A percentile compares a stretch with the other conserved stretches of the same genome.
phyloP scores from a whole-genome alignment of 768 basidiomycete genomes.

The Pulveroboletus ravenelii region DNA sequence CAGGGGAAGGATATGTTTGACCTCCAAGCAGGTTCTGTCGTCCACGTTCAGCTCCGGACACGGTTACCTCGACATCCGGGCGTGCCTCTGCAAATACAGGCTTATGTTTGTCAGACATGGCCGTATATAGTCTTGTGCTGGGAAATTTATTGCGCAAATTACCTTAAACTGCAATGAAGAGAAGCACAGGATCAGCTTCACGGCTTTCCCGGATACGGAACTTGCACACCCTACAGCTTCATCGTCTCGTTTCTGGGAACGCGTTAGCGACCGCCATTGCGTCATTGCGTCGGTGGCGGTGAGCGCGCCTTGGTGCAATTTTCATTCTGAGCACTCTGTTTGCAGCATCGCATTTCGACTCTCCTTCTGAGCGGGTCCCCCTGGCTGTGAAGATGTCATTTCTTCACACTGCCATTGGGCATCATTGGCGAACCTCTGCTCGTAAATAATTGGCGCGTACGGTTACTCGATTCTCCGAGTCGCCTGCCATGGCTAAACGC shows the following conservation, averaged over 20 bases:
- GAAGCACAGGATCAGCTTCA: constrained; percentile 24
- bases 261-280: constrained; percentile 12
- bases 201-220: constrained; percentile 19
- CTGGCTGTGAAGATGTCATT: constrained; percentile 32
- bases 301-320: constrained; percentile 19
- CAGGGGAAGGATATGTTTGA: constrained; percentile 7
- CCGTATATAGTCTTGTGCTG: neutral
- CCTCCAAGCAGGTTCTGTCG: constrained; percentile 1
- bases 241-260: constrained; percentile 6
- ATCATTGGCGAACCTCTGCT: constrained; percentile 18
- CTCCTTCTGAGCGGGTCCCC: constrained; percentile 21
- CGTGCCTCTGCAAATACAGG: neutral
- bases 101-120: neutral
- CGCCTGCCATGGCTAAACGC: constrained; percentile 20
- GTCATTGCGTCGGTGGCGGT: constrained; percentile 32
- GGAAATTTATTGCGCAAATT: neutral
- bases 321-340: constrained; percentile 30
- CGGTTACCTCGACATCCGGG: constrained; percentile 22
- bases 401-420: constrained; percentile 30
- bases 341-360: constrained; percentile 25
- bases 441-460: constrained; percentile 20
- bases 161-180: constrained; percentile 4
- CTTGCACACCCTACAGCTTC: constrained; percentile 6
- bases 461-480: constrained; percentile 32
- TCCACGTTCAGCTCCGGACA: constrained; percentile 8